These are phyloP conservation scores for Populus hybrid DNA, from an alignment of 441 rosid species.

Conservation along the genomic window DNA sequence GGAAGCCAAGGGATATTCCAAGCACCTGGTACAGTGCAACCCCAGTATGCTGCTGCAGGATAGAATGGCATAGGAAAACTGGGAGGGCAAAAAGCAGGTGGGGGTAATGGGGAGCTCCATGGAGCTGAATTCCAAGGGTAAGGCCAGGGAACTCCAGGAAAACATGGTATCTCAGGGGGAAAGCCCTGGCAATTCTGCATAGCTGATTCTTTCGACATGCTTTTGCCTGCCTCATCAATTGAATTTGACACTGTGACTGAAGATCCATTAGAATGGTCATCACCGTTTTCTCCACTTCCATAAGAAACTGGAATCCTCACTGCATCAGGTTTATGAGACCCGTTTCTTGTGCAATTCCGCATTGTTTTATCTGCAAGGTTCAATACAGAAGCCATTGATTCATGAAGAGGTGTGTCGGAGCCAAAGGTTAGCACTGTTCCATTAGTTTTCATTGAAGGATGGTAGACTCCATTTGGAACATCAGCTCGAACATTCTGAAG, in stretches of 20 bases:
- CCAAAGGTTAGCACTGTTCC: constrained; percentile 79
- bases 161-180: constrained; percentile 52
- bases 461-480: constrained; percentile 51
- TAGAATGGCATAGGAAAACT: constrained; percentile 63
- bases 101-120: constrained; percentile 56
- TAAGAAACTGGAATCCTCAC: constrained; percentile 31
- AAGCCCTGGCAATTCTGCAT: constrained; percentile 34
- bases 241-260: constrained; percentile 30
- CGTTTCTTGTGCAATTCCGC: constrained; percentile 42
- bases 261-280: constrained; percentile 34
- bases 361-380: constrained; percentile 66
- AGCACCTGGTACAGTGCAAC: constrained; percentile 35
- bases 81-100: constrained; percentile 52
- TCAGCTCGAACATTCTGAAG: constrained; percentile 44
- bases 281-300: constrained; percentile 30
- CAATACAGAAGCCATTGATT: constrained; percentile 76
- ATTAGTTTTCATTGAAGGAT: constrained; percentile 46
- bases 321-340: constrained; percentile 51
- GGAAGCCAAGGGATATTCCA: constrained; percentile 77
- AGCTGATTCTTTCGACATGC: constrained; percentile 27
- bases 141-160: constrained; percentile 80
- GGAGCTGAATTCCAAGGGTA: constrained; percentile 77
- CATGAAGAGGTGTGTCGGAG: constrained; percentile 65
- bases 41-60: constrained; percentile 74
- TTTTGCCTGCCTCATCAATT: constrained; percentile 34